These are phyloP conservation scores for Neurospora sublineolata DNA, from an alignment of 495 filamentous ascomycete species.

Conservation along the genomic window DNA sequence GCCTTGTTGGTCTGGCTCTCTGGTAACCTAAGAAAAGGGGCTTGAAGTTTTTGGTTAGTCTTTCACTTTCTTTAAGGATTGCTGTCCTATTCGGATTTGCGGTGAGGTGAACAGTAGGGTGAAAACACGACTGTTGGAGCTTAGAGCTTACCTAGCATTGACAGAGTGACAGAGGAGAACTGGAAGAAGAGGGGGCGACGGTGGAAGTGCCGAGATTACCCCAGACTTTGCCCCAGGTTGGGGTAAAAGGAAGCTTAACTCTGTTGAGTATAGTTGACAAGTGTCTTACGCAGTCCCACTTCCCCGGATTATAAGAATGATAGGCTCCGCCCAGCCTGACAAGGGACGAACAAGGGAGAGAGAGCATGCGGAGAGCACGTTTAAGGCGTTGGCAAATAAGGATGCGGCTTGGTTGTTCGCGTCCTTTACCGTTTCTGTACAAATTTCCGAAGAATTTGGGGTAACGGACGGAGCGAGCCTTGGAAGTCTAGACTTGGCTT, in stretches of 20 bases:
- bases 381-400: not conserved
- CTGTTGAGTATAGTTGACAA: not conserved
- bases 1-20: not conserved
- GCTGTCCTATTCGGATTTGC: not conserved
- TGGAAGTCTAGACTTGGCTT: not conserved
- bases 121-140: not conserved
- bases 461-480: not conserved
- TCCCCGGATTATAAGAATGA: not conserved
- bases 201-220: not conserved
- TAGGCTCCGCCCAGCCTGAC: not conserved
- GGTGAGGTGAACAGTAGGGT: not conserved
- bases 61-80: not conserved
- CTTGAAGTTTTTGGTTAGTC: not conserved
- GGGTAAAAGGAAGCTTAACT: not conserved
- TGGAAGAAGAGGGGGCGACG: not conserved
- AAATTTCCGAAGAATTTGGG: not conserved
- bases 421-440: not conserved
- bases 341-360: not conserved
- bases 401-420: not conserved
- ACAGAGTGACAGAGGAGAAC: not conserved
- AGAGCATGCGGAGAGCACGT: not conserved
- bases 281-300: not conserved
- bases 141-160: not conserved
- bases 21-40: not conserved
- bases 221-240: not conserved